These are phyloP conservation scores for Claviceps pazoutovae DNA, from an alignment of 2,329 filamentous ascomycete genomes.

Conservation along the genomic window DNA sequence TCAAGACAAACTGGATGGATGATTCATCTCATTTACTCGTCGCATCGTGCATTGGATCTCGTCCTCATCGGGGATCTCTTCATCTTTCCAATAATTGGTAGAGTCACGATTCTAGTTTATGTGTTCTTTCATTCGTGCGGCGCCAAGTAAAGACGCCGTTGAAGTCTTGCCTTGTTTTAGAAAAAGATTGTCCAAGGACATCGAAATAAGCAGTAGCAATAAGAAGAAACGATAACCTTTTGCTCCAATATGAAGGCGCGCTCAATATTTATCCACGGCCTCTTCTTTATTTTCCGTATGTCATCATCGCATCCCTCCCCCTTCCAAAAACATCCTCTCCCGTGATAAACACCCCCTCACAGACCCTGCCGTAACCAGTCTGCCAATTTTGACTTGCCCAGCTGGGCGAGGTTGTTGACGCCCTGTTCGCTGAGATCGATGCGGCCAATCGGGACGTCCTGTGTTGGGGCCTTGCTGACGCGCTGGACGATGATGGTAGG, in stretches of 20 bases:
- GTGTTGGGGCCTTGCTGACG: slow-evolving; percentile 80
- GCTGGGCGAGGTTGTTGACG: slow-evolving; percentile 83
- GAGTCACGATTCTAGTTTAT: not conserved
- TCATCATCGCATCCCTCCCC: not conserved
- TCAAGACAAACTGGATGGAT: not conserved
- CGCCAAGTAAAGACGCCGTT: slow-evolving; percentile 8
- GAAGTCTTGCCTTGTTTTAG: not conserved
- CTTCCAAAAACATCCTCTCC: not conserved
- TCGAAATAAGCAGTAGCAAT: not conserved
- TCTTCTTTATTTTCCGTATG: not conserved
- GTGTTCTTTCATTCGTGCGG: slow-evolving; percentile 13
- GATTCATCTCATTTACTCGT: not conserved
- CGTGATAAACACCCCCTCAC: slow-evolving; percentile 23
- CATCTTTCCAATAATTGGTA: not conserved
- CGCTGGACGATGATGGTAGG: slow-evolving; percentile 85
- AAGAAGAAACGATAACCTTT: not conserved
- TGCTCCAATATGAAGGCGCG: not conserved
- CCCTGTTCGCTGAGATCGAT: slow-evolving; percentile 95
- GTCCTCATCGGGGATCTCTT: not conserved
- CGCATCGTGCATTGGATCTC: not conserved
- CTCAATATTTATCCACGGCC: not conserved
- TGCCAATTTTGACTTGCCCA: slow-evolving; percentile 81
- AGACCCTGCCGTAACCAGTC: slow-evolving; percentile 81
- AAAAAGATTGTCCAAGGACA: not conserved
- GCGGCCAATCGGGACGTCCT: slow-evolving; percentile 83